phyloP scores from a whole-genome alignment of 768 basidiomycete species.

The Pleurotus eryngii region DNA sequence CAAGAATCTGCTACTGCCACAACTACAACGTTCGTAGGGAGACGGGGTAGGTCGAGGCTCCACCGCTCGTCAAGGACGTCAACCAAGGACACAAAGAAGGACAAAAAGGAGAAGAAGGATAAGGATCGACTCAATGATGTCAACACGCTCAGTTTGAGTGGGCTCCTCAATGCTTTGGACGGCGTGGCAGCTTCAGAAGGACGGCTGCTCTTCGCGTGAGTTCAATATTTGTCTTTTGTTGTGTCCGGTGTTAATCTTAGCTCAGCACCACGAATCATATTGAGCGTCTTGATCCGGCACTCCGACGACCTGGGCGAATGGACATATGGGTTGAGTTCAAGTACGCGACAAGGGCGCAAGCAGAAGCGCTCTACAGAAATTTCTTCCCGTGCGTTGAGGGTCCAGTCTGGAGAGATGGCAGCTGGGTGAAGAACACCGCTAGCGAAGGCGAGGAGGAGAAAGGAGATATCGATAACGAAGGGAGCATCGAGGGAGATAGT shows the following conservation, averaged over 20 bases:
- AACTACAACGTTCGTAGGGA: neutral
- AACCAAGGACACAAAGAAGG: conserved; percentile 18
- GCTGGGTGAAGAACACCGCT: neutral
- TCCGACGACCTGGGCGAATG: conserved; percentile 90
- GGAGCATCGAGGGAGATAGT: conserved; percentile 28
- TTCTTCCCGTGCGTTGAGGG: conserved; percentile 65
- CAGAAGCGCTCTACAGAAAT: conserved; percentile 82
- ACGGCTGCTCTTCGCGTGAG: conserved; percentile 84
- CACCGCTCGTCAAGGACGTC: conserved; percentile 14
- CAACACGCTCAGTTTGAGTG: conserved; percentile 79
- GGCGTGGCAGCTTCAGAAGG: conserved; percentile 88
- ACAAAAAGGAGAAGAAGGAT: conserved; percentile 42
- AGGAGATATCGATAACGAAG: conserved; percentile 32
- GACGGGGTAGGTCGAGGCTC: neutral
- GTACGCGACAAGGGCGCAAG: conserved; percentile 82
- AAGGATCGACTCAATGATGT: conserved; percentile 68
- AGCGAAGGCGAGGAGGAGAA: neutral
- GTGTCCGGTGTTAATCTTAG: no score
- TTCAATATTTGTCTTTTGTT: conserved; percentile 14
- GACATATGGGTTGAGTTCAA: conserved; percentile 93
- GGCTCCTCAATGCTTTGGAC: conserved; percentile 80
- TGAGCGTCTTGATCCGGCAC: conserved; percentile 86
- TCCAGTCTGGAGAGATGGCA: conserved; percentile 2
- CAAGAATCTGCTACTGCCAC: neutral
- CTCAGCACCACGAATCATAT: conserved; percentile 84